Conservation (phyloP, 1,139 yeast species). For the Taphrina communis region DNA sequence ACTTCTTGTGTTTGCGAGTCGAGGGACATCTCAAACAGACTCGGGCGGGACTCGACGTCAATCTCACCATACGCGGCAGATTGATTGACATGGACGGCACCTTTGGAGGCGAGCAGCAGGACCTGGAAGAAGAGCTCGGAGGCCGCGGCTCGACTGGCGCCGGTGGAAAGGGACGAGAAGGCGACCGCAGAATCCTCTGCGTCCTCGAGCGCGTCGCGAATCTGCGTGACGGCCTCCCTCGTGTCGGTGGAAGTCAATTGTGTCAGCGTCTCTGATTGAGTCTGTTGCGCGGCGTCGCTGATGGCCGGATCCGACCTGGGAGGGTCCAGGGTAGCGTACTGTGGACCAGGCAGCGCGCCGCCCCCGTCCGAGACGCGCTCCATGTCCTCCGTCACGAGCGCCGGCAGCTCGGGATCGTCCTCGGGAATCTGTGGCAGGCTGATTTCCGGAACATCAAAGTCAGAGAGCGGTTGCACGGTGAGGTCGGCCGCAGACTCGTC, state of each 20-base stretch:
- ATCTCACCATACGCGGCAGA: constrained; percentile 67
- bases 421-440: constrained; percentile 30
- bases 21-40: constrained; percentile 24
- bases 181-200: background rate
- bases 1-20: constrained; percentile 20
- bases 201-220: constrained; percentile 13
- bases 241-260: constrained; percentile 23
- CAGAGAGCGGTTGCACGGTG: constrained; percentile 12
- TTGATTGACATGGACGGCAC: constrained; percentile 70
- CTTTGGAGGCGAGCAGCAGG: constrained; percentile 79
- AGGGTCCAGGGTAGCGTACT: constrained; percentile 28
- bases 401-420: constrained; percentile 17
- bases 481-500: constrained; percentile 3
- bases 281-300: background rate
- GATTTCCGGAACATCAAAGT: constrained; percentile 27
- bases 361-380: constrained; percentile 5
- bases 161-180: constrained; percentile 30
- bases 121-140: constrained; percentile 81
- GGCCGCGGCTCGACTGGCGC: constrained; percentile 59
- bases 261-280: constrained; percentile 1
- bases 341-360: constrained; percentile 7
- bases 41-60: constrained; percentile 50
- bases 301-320: constrained; percentile 11
- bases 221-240: constrained; percentile 14
- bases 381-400: constrained; percentile 16